Base-by-base conservation (phyloP, 2,329 filamentous ascomycete species). In the Pseudocercospora ulei region DNA sequence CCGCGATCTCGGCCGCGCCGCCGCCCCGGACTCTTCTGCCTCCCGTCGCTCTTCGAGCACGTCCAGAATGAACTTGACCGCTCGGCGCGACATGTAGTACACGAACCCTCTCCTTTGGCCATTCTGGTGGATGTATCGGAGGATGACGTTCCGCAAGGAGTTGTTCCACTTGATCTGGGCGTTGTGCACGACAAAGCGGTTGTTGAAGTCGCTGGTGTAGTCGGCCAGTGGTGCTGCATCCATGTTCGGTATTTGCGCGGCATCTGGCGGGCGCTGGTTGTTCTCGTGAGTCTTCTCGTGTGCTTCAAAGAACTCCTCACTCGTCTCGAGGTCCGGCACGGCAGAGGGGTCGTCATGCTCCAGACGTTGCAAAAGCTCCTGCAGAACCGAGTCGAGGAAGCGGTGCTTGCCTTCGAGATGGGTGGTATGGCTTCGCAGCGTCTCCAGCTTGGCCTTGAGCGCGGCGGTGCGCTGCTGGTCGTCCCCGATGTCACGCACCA, bases 141-240 rank as follows among this genome's bases (percentile, higher is more conserved):
- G 73, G 34, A 98, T 90, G 54, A 95, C 95, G 57, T 98, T 96
- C 43, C 90, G 78, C 23, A 98, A 65, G 7, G 87, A 76, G 54
- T 98, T 98, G 65, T 94, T 96, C 90, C 90, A 98, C 62, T 98
- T 98, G 41, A 98, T 68, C 56, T 98, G 90, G 58, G 92, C 75
- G 54, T 98, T 98, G 67, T 98, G 90, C 36, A 98, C 82, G 52
- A 96, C 88, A 66, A 98, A 98, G 1, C 90, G 82, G 57, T 98
- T 98, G 59, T 92, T 90, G 68, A 95, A 98, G 58, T 96, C 87
- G 60, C 82, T 94, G 33, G 83, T 79, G 50, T 88, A 88, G 49
- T 95, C 86, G 9, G 82, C 75, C 3, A 79, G 74, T 1, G 80
- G 75, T 2, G 78, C 76, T 1, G 80, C 72, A 47, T 84, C 78